Conservation (phyloP, 306 rosid genomes). For the Alnus rubra region DNA sequence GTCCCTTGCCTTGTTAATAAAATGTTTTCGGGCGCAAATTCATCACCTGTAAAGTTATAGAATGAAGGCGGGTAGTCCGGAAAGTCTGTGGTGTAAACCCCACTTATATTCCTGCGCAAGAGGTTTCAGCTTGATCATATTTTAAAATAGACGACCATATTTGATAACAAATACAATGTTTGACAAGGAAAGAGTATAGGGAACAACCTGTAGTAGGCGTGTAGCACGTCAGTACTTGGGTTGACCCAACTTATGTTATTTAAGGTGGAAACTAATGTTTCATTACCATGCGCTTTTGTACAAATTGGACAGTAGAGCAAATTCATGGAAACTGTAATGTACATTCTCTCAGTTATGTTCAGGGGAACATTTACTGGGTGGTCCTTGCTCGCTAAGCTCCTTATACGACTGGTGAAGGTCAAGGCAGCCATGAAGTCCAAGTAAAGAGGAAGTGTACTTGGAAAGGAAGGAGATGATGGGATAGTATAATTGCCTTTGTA, state of each 20-base stretch:
- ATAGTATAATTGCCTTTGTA: slow-evolving; percentile 30
- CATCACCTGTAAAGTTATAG: slow-evolving; percentile 45
- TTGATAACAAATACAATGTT: too few species aligned
- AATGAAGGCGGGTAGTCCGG: slow-evolving; percentile 30
- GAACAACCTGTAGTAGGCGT: slow-evolving; percentile 53
- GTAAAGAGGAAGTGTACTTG: slow-evolving; percentile 23
- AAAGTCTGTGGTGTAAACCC: slow-evolving; percentile 32
- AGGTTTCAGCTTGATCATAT: neutral
- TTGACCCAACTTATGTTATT: slow-evolving; percentile 49
- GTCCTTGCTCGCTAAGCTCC: slow-evolving; percentile 33
- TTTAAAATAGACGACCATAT: neutral
- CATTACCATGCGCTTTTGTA: slow-evolving; percentile 31
- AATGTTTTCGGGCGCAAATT: neutral
- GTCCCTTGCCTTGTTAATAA: slow-evolving; percentile 27
- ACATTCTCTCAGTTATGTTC: slow-evolving; percentile 29
- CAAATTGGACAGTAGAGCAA: slow-evolving; percentile 34
- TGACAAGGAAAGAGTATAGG: neutral
- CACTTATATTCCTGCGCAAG: slow-evolving; percentile 31
- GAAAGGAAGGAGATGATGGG: slow-evolving; percentile 16
- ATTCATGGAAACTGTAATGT: slow-evolving; percentile 33
- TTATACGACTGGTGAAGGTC: slow-evolving; percentile 27
- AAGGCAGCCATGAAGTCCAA: slow-evolving; percentile 31
- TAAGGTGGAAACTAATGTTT: slow-evolving; percentile 35
- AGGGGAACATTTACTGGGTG: slow-evolving; percentile 38
- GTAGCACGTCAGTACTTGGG: slow-evolving; percentile 35